Evolutionary conservation across 2,329 filamentous ascomycete species (phyloP).

Genomic region (Cordyceps farinosa): DNA sequence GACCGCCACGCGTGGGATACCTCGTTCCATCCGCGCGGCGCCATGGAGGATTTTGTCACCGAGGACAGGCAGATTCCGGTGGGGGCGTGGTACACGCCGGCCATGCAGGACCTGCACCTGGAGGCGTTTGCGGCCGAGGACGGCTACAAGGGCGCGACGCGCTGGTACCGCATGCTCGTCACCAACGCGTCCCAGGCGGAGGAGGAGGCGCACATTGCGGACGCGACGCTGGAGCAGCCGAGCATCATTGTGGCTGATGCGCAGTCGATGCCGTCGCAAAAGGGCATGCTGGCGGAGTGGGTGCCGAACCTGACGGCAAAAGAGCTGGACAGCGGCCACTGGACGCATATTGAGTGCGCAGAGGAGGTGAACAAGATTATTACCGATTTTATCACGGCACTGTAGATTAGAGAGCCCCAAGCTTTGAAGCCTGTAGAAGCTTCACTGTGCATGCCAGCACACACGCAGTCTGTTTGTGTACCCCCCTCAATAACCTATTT

Average conservation of each 20-base stretch:
- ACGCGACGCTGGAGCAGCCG: constrained; percentile 21
- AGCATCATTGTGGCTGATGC: constrained; percentile 25
- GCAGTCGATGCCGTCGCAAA: constrained; percentile 23
- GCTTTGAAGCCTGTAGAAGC: background rate
- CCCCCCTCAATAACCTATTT: too few species aligned
- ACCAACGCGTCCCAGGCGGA: constrained; percentile 28
- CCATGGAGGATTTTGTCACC: constrained; percentile 29
- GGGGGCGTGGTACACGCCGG: constrained; percentile 26
- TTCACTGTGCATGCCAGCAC: background rate
- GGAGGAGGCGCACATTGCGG: constrained; percentile 23
- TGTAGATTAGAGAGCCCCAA: background rate
- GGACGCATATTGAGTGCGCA: constrained; percentile 31
- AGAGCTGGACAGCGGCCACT: constrained; percentile 33
- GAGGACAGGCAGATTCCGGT: constrained; percentile 23
- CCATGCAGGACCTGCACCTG: constrained; percentile 25
- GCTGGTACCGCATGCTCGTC: constrained; percentile 32
- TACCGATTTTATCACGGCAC: constrained; percentile 19
- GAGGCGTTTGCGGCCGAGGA: constrained; percentile 22
- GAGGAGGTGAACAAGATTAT: constrained; percentile 25
- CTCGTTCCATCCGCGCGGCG: constrained; percentile 28
- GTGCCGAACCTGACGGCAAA: constrained; percentile 35
- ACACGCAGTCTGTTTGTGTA: too few species aligned
- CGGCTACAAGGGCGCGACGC: constrained; percentile 30
- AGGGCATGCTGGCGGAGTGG: constrained; percentile 28
- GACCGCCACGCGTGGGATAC: constrained; percentile 25